Conservation (phyloP, 495 filamentous ascomycete species). For the Polyplosphaeria fusca region DNA sequence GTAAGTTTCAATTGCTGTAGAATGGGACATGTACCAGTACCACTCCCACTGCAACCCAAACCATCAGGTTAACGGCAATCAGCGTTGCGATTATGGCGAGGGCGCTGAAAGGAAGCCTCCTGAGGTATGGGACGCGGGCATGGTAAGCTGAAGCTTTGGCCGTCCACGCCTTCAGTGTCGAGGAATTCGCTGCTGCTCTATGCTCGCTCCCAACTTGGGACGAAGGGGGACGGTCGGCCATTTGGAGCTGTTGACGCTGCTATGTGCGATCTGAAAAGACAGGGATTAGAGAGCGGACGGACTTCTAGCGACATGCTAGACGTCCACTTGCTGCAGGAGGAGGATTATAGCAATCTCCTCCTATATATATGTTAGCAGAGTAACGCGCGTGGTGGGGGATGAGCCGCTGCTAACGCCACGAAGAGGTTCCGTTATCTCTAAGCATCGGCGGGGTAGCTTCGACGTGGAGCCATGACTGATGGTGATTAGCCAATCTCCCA, state of each 20-base stretch:
- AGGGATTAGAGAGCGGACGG: no score
- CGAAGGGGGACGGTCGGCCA: constrained; percentile 1
- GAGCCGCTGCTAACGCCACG: neutral
- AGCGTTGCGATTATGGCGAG: constrained; percentile 65
- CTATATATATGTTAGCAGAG: neutral
- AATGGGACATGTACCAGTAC: constrained; percentile 52
- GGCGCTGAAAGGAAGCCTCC: constrained; percentile 58
- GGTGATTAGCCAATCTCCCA: constrained; percentile 12
- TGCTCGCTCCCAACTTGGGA: neutral
- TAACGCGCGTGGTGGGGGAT: constrained; percentile 21
- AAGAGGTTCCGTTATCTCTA: constrained; percentile 6
- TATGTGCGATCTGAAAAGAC: no score
- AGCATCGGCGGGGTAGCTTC: constrained; percentile 29
- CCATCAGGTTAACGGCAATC: constrained; percentile 60
- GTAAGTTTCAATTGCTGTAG: constrained; percentile 29
- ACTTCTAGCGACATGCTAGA: no score
- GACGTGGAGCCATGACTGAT: constrained; percentile 15
- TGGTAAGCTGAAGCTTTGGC: constrained; percentile 39
- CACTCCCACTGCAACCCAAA: constrained; percentile 71
- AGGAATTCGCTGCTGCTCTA: no score
- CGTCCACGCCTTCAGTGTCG: constrained; percentile 2
- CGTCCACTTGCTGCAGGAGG: no score
- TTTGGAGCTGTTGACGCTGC: no score
- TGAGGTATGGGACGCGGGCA: constrained; percentile 37
- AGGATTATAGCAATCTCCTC: no score